Evolutionary conservation across 192 early-diverging fungal species (phyloP), one percentile per base, ranked within the genome.

Genomic region (Oehlia diaphana): DNA sequence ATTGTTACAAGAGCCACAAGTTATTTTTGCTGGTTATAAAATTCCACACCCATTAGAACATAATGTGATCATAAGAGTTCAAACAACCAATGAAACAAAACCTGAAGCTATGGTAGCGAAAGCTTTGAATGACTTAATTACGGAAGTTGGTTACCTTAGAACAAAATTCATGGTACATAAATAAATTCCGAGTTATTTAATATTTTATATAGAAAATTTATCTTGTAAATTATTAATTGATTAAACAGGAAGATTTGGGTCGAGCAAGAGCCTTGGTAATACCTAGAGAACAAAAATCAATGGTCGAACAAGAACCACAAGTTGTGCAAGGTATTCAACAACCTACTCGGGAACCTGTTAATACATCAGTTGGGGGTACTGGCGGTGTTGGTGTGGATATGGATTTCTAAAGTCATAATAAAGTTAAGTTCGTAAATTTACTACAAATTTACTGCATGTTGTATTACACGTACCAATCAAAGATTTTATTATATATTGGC

Each of bases 1-100:
- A 85, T 86, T 99, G 12, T 87, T 99, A 14, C 92, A 95, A 79
- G 93, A 99, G 85, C 91, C 93, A 6, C 94, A 94, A 78, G 98
- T 99, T 1, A 84, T 96, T 28, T 99, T 99, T 87, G 94, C 96
- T 8, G 98, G 97, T 65, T 99, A 99, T 89, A 95, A 96, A 77
- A 85, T 94, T 70, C 97, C 98, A 9, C 98, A 99, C 83, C 98
- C 98, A 50, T 87, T 99, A 4, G 96, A 99, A 79, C 95, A 97
- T 84, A 89, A 92, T 63, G 92, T 98, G 72, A 84, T 95, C 37
- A 82, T 99, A 58, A 98, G 96, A 81, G 89, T 99, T 31, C 97
- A 98, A 80, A 99, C 98, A 2, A 94, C 94, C 0, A 84, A 92
- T 2, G 90, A 94, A 21, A 96, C 95, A 6, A 93, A 91, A 61